phyloP scores from a whole-genome alignment of 805 yeast genomes.

The Wickerhamiella nectarea region DNA sequence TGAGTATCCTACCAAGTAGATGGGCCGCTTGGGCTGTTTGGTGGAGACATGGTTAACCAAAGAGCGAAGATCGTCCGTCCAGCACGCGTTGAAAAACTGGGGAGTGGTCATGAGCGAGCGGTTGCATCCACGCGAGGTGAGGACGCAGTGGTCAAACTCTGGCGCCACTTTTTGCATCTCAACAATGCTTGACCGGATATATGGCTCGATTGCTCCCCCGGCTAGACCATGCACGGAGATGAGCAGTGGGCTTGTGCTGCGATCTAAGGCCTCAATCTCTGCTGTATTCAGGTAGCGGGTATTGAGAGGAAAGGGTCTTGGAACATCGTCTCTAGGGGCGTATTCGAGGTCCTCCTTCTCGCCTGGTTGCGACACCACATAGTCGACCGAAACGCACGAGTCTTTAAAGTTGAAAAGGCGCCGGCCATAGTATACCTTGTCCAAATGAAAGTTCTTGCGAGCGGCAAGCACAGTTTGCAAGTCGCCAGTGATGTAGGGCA shows the following conservation, averaged over 20 bases:
- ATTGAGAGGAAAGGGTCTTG: constrained; percentile 32
- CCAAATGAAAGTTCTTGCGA: constrained; percentile 37
- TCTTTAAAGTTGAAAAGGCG: constrained; percentile 55
- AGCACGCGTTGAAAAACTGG: constrained; percentile 51
- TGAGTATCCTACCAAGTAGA: constrained; percentile 65
- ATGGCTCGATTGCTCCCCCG: constrained; percentile 75
- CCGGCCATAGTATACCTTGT: constrained; percentile 61
- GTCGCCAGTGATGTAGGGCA: constrained; percentile 55
- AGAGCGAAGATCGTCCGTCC: constrained; percentile 55
- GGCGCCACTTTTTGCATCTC: constrained; percentile 17
- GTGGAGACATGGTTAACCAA: constrained; percentile 38
- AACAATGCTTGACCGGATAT: constrained; percentile 47
- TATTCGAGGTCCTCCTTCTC: constrained; percentile 21
- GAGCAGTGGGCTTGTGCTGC: constrained; percentile 40
- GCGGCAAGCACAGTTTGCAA: constrained; percentile 66
- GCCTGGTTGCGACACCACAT: constrained; percentile 35
- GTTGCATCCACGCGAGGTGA: constrained; percentile 69
- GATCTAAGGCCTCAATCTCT: constrained; percentile 31
- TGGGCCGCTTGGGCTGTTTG: constrained; percentile 46
- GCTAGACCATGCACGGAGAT: constrained; percentile 63
- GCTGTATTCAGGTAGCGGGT: constrained; percentile 38
- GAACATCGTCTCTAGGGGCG: constrained; percentile 23
- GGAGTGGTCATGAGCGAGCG: constrained; percentile 56
- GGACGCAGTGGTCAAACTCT: constrained; percentile 50
- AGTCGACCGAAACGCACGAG: constrained; percentile 64